Conservation (phyloP, 2,329 filamentous ascomycete genomes). For the Whalleya microplaca region DNA sequence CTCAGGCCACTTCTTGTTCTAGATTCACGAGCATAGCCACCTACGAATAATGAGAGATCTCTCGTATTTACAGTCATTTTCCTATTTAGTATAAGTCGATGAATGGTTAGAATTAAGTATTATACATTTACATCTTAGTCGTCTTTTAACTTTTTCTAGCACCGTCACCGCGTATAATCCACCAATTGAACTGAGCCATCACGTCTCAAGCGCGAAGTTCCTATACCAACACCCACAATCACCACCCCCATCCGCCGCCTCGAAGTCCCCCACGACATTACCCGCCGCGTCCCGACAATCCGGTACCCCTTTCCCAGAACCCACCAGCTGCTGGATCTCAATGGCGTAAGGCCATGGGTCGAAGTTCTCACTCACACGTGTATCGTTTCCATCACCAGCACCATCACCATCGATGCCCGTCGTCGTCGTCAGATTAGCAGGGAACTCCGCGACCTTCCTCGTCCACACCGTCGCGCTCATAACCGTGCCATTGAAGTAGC, state of each 20-base stretch:
- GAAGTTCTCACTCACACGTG: conserved; percentile 35
- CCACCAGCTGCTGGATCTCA: conserved; percentile 56
- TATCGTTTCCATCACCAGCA: too few species aligned
- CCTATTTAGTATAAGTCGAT: too few species aligned
- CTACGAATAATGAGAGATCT: too few species aligned
- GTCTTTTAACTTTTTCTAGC: too few species aligned
- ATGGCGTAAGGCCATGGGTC: conserved; percentile 61
- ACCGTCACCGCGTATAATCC: too few species aligned
- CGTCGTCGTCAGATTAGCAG: conserved; percentile 23
- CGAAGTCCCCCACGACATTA: conserved; percentile 42
- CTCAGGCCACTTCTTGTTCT: too few species aligned
- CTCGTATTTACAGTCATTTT: too few species aligned
- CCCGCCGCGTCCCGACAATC: conserved; percentile 53
- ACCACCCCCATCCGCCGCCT: conserved; percentile 31
- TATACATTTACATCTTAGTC: too few species aligned
- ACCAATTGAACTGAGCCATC: too few species aligned
- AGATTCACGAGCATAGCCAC: too few species aligned
- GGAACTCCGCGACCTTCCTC: conserved; percentile 38
- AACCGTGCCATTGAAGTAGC: conserved; percentile 60
- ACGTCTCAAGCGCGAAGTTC: conserved; percentile 34
- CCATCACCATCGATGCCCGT: conserved; percentile 11
- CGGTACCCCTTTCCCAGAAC: conserved; percentile 52
- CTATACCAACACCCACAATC: conserved; percentile 46
- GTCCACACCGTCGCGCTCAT: conserved; percentile 65
- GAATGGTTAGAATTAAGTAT: too few species aligned